phyloP scores from a whole-genome alignment of 257 asterid species.

The Plantago elongata region DNA sequence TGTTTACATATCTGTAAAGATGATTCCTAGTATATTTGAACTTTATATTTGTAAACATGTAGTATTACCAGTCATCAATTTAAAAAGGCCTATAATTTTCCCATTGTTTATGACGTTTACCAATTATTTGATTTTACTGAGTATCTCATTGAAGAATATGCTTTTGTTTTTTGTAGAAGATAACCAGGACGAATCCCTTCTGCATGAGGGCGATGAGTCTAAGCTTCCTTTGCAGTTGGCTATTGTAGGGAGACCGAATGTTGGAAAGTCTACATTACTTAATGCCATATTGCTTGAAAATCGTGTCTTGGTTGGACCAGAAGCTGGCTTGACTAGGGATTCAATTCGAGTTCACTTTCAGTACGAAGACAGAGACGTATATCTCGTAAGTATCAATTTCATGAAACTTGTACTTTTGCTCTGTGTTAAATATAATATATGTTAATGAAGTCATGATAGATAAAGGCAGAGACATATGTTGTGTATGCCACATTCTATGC shows the following conservation, averaged over 20 bases:
- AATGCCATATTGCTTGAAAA: conserved; percentile 89
- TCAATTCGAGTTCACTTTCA: conserved; percentile 81
- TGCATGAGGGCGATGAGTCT: conserved; percentile 41
- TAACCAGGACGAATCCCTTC: conserved; percentile 27
- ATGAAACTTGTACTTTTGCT: conserved; percentile 3
- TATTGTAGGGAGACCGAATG: conserved; percentile 95
- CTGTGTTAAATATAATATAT: conserved; percentile 12
- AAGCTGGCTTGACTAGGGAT: conserved; percentile 97
- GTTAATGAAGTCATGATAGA: conserved; percentile 1
- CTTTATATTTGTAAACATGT: background rate
- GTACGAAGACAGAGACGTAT: conserved; percentile 76
- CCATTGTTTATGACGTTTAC: too few species aligned
- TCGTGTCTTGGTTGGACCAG: conserved; percentile 96
- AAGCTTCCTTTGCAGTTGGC: conserved; percentile 92
- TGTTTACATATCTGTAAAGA: background rate
- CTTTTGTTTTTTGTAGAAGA: conserved; percentile 30
- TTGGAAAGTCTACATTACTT: conserved; percentile 92
- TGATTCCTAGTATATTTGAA: background rate
- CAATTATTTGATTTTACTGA: background rate
- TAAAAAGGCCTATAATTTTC: too few species aligned
- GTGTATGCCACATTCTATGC: background rate
- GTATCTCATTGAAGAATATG: conserved; percentile 4
- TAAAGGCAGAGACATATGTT: background rate
- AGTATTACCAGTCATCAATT: too few species aligned
- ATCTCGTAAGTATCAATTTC: conserved; percentile 45